Conservation (phyloP, 352 stramenopile species). For the Phytopythium aichiense region DNA sequence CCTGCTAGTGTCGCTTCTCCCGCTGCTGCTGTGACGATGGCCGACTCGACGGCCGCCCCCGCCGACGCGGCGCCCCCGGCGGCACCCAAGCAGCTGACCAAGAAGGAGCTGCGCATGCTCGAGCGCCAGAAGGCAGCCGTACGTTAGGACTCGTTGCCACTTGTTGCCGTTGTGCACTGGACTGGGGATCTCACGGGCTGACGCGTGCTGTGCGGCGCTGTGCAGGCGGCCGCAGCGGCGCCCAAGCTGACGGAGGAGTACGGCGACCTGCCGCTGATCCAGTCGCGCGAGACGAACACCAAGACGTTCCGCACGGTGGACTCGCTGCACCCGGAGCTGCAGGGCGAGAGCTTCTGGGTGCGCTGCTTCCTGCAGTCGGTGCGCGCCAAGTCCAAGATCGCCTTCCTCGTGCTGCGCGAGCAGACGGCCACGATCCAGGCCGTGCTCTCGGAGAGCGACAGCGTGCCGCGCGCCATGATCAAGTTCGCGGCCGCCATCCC, state of each 20-base stretch:
- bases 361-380: conserved; percentile 94
- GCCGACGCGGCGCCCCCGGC: conserved; percentile 2
- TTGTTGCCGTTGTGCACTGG: too few relatives aligned
- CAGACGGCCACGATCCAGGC: conserved; percentile 95
- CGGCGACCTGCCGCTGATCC: conserved; percentile 86
- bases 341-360: conserved; percentile 92
- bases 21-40: conserved; percentile 22
- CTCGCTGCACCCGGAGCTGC: conserved; percentile 48
- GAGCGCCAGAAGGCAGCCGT: conserved; percentile 81
- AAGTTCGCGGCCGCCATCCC: conserved; percentile 94
- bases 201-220: not conserved
- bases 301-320: conserved; percentile 58
- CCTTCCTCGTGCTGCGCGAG: conserved; percentile 97
- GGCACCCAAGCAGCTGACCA: conserved; percentile 79
- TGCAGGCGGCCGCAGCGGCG: conserved; percentile 41
- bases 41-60: conserved; percentile 30
- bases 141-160: too few relatives aligned
- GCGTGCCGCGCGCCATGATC: conserved; percentile 94
- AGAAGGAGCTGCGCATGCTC: conserved; percentile 89
- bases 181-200: not conserved
- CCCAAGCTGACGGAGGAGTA: conserved; percentile 83
- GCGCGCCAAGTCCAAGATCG: conserved; percentile 91
- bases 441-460: conserved; percentile 84
- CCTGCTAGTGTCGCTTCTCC: not conserved
- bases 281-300: conserved; percentile 85